Percentiles rank a stretch among this genome's conserved stretches.
Conservation (phyloP, 2,329 filamentous ascomycete genomes). For the Tympanopsis confertula region DNA sequence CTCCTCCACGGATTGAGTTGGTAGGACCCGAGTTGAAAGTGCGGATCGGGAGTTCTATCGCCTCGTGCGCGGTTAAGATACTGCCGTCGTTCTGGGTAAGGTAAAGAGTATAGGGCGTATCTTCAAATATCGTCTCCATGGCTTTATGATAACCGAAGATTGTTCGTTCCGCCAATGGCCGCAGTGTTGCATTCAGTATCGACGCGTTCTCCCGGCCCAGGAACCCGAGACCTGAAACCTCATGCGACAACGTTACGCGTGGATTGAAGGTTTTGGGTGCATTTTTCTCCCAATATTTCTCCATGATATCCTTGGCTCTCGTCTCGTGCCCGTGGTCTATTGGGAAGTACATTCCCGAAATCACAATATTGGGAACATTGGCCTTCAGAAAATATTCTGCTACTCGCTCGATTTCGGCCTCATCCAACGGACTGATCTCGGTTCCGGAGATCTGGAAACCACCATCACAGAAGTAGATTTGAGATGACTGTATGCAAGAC, state of each 20-base stretch:
- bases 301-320: constrained; percentile 6
- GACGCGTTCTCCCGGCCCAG: constrained; percentile 54
- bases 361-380: too few species aligned
- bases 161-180: constrained; percentile 42
- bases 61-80: constrained; percentile 37
- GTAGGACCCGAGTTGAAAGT: constrained; percentile 54
- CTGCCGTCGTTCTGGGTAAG: constrained; percentile 56
- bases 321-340: too few species aligned
- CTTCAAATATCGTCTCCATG: constrained; percentile 32
- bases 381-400: too few species aligned
- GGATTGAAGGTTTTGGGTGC: constrained; percentile 3
- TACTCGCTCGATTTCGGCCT: too few species aligned
- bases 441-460: too few species aligned
- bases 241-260: constrained; percentile 33
- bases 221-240: constrained; percentile 40
- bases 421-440: too few species aligned
- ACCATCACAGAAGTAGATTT: too few species aligned
- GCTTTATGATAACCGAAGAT: constrained; percentile 42
- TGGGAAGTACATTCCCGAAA: too few species aligned
- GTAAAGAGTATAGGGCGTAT: constrained; percentile 44
- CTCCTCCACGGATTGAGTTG: constrained; percentile 52
- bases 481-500: too few species aligned
- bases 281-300: too few species aligned
- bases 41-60: constrained; percentile 42
- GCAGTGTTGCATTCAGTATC: constrained; percentile 51